Base-by-base conservation (phyloP, 352 stramenopile species). In the Phytophthora tentaculata region DNA sequence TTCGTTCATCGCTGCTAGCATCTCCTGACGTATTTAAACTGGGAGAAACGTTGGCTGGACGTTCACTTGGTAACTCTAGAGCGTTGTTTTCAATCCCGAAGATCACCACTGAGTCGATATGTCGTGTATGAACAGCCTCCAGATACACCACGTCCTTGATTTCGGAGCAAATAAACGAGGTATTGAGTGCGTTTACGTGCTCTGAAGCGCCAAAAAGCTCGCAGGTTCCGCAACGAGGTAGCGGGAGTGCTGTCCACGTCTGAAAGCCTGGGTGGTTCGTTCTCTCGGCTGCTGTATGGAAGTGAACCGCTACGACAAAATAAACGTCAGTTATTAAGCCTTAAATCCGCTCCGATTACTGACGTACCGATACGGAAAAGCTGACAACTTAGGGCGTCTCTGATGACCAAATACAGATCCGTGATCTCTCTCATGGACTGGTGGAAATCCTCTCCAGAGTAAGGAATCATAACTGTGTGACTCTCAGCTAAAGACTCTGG, bases 281-380 rank as follows among this genome's bases (percentile, higher is more conserved):
- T 50, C 70, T 66, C 12, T 64, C 67, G 19, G 17, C 37, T 5
- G 20, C 4, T 3, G 39, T 61, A 19, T 67, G 24, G 39, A 80
- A 73, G 51, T 76, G 52, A 53, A 76, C 7, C 19, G 64, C 64
- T 71, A 52, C 16, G 55, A 19, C 5, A 56, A 56, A 32, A 55
- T 13, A 41, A 28, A 53, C 14, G 19, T 71, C 45, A 61, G 35
- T 43, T 49, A 56, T 9, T 9, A 32, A 32, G 9, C 9, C 5
- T 32, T 32, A 5, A 5, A 5, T 8, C 28, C 28, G 9, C 28
- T 32, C 5, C 5, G 9, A 32, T 9, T 8, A 32, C 9, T 32
- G 28, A 80, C 82, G 53, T 77, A 89, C 81, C 81, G 39, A 88
- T 65, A 56, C 83, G 83, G 53, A 82, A 81, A 29, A 89, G 56